These are phyloP conservation scores for Chaetomium olivaceum DNA, from an alignment of 2,329 filamentous ascomycete genomes.

Conservation along the genomic window DNA sequence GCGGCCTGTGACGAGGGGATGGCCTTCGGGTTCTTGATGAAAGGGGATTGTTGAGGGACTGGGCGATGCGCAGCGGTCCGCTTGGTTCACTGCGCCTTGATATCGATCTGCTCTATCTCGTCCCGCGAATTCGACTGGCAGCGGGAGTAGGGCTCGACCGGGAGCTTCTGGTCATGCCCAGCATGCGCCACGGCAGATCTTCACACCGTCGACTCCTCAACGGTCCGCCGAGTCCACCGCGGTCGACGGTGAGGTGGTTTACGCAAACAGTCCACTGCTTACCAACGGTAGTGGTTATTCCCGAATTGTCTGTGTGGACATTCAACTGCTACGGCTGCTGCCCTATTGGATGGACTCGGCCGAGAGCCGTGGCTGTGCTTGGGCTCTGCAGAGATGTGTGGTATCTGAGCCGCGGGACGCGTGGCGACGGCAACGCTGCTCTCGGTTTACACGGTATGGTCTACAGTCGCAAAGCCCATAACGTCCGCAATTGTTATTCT, in stretches of 20 bases:
- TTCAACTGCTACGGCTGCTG: not conserved
- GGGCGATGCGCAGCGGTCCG: not conserved
- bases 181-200: not conserved
- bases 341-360: conserved; percentile 6
- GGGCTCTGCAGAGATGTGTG: not conserved
- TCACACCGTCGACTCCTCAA: not conserved
- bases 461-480: not conserved
- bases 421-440: conserved; percentile 4
- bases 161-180: not conserved
- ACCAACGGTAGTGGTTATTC: not conserved
- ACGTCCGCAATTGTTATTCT: not conserved
- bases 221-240: not conserved
- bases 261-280: not conserved
- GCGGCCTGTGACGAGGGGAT: not conserved
- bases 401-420: conserved; percentile 11
- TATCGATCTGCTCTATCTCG: not conserved
- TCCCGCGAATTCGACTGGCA: not conserved
- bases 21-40: not conserved
- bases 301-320: not conserved
- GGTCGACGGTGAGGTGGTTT: not conserved
- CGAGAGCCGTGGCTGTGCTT: conserved; percentile 14
- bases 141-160: not conserved
- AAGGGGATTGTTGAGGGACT: not conserved
- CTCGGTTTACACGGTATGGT: not conserved
- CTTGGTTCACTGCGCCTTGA: not conserved